Evolutionary conservation across 2,329 filamentous ascomycete species (phyloP), one percentile per base, ranked within the genome.

Genomic region (Alternaria consortialis): DNA sequence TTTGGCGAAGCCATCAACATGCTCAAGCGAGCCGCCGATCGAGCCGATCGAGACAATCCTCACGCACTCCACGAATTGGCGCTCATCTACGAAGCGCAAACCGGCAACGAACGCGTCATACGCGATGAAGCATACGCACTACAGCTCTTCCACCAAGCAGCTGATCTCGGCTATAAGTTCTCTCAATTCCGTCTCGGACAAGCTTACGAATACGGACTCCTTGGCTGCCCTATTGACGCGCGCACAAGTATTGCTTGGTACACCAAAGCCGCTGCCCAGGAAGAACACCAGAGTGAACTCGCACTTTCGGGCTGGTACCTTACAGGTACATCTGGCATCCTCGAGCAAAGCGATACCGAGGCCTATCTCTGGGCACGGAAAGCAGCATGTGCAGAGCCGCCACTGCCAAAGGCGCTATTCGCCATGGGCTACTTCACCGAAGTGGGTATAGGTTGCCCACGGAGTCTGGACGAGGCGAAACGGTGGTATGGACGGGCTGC

Each of bases 361-460:
- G 95, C 95, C 1, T 99, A 97, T 77, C 86, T 99, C 2, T 99
- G 95, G 95, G 94, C 95, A 11, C 86, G 94, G 23, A 98, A 97
- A 80, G 94, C 95, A 2, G 95, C 95, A 0, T 88, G 90, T 65
- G 91, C 93, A 4, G 93, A 94, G 47, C 82, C 81, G 12, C 82
- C 82, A 3, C 81, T 97, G 37, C 89, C 93, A 7, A 99, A 98
- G 83, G 95, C 95, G 0, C 92, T 98, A 81, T 98, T 97, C 80
- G 95, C 94, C 0, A 97, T 99, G 91, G 95, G 95, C 0, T 97
- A 98, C 80, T 97, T 97, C 75, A 96, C 92, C 0, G 95, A 99
- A 80, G 90, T 95, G 50, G 95, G 95, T 12, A 98, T 99, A 70
- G 95, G 95, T 31, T 89, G 92, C 66, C 85, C 90, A 15, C 88